Evolutionary conservation across 345 rosid genomes (phyloP).

Genomic region (Excoecaria agallocha): DNA sequence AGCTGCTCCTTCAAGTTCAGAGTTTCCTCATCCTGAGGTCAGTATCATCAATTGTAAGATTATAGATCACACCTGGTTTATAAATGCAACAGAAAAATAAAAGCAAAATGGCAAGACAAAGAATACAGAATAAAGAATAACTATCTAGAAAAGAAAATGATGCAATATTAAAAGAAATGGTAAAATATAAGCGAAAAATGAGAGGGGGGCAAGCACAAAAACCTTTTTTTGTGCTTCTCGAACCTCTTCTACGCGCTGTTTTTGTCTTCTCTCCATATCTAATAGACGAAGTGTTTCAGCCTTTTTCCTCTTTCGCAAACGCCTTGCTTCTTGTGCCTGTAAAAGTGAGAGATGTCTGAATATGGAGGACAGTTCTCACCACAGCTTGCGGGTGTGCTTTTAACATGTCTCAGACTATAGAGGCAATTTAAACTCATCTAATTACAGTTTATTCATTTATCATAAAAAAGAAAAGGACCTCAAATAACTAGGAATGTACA

Average conservation of each 20-base stretch:
- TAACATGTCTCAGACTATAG: background rate
- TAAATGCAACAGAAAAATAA: background rate
- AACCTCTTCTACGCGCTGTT: conserved; percentile 20
- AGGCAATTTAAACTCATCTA: background rate
- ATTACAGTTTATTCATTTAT: background rate
- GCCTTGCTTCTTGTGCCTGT: conserved; percentile 23
- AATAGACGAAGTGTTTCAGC: conserved; percentile 18
- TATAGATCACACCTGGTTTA: background rate
- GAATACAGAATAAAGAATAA: background rate
- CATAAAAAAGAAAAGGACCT: background rate
- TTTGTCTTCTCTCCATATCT: conserved; percentile 24
- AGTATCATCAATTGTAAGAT: background rate
- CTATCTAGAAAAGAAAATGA: background rate
- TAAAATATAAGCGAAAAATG: background rate
- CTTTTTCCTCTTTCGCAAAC: conserved; percentile 21
- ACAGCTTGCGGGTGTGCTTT: background rate
- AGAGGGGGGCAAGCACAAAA: background rate
- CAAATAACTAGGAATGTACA: background rate
- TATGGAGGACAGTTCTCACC: background rate
- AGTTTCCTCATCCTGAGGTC: conserved; percentile 19
- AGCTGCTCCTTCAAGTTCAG: conserved; percentile 18
- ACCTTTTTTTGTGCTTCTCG: conserved; percentile 26
- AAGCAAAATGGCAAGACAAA: background rate
- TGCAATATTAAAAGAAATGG: background rate
- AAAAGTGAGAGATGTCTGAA: background rate